Conservation (phyloP, 2,329 filamentous ascomycete genomes). For the Septoria linicola region DNA sequence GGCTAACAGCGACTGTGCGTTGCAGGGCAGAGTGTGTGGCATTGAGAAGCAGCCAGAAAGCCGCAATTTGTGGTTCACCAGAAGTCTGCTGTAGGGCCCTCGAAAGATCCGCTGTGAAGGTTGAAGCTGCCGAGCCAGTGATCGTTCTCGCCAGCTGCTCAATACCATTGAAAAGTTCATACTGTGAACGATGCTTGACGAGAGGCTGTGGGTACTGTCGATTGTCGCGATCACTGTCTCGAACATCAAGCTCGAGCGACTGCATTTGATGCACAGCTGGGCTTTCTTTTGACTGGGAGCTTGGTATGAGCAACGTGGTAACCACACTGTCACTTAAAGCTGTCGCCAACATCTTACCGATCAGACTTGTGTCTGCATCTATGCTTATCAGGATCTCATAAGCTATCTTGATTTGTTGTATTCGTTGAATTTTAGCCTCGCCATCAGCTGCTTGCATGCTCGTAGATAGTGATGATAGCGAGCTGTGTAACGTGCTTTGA, state of each 20-base stretch:
- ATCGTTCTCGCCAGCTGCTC: constrained; percentile 40
- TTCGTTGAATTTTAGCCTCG: constrained; percentile 66
- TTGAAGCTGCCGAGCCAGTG: constrained; percentile 16
- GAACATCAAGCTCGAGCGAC: constrained; percentile 21
- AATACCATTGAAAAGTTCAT: constrained; percentile 28
- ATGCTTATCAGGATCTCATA: constrained; percentile 65
- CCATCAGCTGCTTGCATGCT: constrained; percentile 84
- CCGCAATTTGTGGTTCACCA: constrained; percentile 62
- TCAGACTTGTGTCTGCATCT: constrained; percentile 62
- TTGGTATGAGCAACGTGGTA: constrained; percentile 43
- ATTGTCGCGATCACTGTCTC: constrained; percentile 17
- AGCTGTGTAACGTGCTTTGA: constrained; percentile 72
- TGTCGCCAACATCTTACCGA: constrained; percentile 66
- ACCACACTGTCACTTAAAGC: constrained; percentile 73
- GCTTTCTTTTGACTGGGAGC: constrained; percentile 16
- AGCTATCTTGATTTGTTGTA: constrained; percentile 74
- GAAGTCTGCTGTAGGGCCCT: constrained; percentile 60
- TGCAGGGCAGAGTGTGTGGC: constrained; percentile 61
- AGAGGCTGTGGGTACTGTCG: constrained; percentile 31
- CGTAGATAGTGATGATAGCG: constrained; percentile 76
- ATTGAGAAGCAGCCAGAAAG: constrained; percentile 78
- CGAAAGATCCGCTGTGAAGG: constrained; percentile 64
- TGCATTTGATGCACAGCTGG: constrained; percentile 24
- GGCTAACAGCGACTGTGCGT: constrained; percentile 58
- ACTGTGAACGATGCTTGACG: constrained; percentile 32